Conservation (phyloP, 176 grass and related monocot genomes). For the Oryza glaberrima region DNA sequence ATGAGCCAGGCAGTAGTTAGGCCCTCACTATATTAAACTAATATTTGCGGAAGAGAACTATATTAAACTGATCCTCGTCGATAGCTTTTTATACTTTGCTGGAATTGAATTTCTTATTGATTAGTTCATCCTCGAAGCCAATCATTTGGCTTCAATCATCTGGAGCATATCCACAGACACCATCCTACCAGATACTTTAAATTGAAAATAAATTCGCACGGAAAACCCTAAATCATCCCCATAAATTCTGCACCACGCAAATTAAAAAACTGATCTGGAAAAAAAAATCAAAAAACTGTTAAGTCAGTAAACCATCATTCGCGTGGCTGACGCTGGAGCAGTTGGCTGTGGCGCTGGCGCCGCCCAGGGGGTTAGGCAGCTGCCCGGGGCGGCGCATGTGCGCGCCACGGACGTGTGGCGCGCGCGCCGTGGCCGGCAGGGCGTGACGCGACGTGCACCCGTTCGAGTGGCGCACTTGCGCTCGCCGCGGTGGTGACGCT, state of each 20-base stretch:
- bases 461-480: background rate
- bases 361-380: conserved; percentile 10
- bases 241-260: background rate
- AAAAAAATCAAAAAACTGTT: too few relatives aligned
- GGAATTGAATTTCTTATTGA: background rate
- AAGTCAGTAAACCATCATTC: background rate
- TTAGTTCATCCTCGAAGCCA: conserved; percentile 1
- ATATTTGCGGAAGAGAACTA: background rate
- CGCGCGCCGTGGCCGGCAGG: conserved; percentile 33
- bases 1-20: conserved; percentile 22
- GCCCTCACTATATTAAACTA: background rate
- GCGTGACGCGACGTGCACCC: background rate
- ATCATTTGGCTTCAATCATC: conserved; percentile 18
- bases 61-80: conserved; percentile 5
- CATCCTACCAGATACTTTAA: background rate
- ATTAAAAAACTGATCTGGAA: background rate
- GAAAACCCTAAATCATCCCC: background rate
- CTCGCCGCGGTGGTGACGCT: background rate
- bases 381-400: conserved; percentile 11
- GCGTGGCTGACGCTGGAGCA: conserved; percentile 11
- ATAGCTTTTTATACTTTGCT: background rate
- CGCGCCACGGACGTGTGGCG: conserved; percentile 26
- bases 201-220: background rate
- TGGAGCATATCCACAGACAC: background rate
- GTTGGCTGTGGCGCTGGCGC: conserved; percentile 6